Evolutionary conservation across 2,329 filamentous ascomycete species (phyloP), one percentile per base, ranked within the genome.

Genomic region (Elsinoe perseae): DNA sequence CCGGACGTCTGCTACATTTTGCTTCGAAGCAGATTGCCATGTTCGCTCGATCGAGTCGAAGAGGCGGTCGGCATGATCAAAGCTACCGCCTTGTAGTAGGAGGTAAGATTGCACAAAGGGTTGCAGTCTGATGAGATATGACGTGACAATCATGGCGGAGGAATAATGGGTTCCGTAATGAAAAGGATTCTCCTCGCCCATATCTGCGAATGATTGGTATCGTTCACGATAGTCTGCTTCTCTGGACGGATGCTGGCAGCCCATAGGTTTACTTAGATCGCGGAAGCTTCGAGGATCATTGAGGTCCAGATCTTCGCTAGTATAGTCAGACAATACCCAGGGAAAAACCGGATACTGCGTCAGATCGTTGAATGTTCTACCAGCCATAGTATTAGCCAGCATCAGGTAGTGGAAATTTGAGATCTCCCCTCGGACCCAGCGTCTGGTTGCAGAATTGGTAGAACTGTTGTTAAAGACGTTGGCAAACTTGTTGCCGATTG

Each of bases 361-460:
- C 16, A 98, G 77, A 67, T 98, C 93, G 66, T 98, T 98, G 75
- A 98, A 98, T 0, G 93, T 97, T 54, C 93, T 80, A 2, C 93
- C 93, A 25, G 95, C 95, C 80, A 98, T 89, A 0, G 93, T 97
- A 67, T 98, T 98, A 66, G 98, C 84, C 59, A 96, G 84, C 92
- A 98, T 98, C 32, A 98, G 80, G 67, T 98, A 98, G 70, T 97
- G 90, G 65, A 98, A 98, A 69, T 98, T 98, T 12, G 92, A 97
- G 50, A 97, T 89, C 65, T 98, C 93, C 10, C 95, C 93, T 67
- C 85, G 86, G 58, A 93, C 81, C 93, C 93, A 98, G 68, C 85
- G 86, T 61, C 86, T 85, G 65, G 93, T 95, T 7, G 89, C 84
- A 8, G 91, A 88, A 62, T 90, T 91, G 69, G 86, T 87, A 0